Conservation (phyloP, 73 alveolate species). For the Halteria grandinella region DNA sequence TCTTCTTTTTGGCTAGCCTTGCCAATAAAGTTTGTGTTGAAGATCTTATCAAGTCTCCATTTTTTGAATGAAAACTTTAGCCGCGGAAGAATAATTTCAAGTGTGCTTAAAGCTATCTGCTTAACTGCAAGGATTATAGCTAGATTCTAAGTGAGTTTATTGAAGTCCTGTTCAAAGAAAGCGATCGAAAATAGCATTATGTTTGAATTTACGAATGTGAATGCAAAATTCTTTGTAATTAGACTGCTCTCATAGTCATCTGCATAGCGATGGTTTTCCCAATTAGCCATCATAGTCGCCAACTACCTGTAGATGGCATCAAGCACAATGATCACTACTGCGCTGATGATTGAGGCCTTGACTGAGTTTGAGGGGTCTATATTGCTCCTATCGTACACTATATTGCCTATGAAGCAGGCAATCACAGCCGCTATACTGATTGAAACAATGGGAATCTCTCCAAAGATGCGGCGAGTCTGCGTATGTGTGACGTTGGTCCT, state of each 20-base stretch:
- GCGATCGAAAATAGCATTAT: conserved; percentile 28
- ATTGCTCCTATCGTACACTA: not conserved
- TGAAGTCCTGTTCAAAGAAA: conserved; percentile 16
- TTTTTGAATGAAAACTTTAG: too few relatives aligned
- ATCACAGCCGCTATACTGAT: conserved; percentile 1
- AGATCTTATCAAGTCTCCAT: too few relatives aligned
- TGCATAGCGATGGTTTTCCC: conserved; percentile 31
- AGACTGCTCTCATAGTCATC: conserved; percentile 46
- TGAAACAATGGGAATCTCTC: conserved; percentile 20
- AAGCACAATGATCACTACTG: not conserved
- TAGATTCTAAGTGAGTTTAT: conserved; percentile 24
- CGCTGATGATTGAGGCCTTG: conserved; percentile 23
- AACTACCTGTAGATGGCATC: conserved; percentile 6
- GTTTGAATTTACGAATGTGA: conserved; percentile 44
- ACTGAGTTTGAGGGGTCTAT: conserved; percentile 13
- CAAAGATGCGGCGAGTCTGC: conserved; percentile 18
- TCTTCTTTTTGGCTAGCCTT: too few relatives aligned
- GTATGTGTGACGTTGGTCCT: conserved; percentile 7
- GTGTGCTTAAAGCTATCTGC: not conserved
- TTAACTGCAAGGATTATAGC: conserved; percentile 37
- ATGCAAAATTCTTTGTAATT: conserved; percentile 34
- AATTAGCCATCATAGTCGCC: conserved; percentile 2
- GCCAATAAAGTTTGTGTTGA: too few relatives aligned
- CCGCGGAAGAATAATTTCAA: conserved; percentile 18
- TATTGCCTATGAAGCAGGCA: conserved; percentile 15